phyloP scores from a whole-genome alignment of 2,329 filamentous ascomycete genomes.

The Ceratocystis diversiconidia region DNA sequence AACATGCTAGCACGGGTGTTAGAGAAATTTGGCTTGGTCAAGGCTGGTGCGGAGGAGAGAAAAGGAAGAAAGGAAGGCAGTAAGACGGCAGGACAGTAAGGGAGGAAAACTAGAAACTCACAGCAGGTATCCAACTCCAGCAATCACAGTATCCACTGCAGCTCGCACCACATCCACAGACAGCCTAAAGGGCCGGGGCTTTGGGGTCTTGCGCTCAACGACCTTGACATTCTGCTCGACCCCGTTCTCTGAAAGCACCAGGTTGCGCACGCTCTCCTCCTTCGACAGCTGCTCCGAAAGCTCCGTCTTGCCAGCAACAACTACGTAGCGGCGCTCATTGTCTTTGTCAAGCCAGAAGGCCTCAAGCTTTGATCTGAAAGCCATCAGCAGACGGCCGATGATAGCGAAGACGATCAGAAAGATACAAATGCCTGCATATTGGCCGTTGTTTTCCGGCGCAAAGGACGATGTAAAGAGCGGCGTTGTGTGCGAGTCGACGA shows the following conservation, averaged over 20 bases:
- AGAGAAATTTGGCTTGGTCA: conserved; percentile 1
- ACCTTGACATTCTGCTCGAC: conserved; percentile 69
- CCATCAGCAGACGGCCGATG: conserved; percentile 55
- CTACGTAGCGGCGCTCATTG: conserved; percentile 60
- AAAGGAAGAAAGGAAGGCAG: not conserved
- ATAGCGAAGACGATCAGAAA: conserved; percentile 69
- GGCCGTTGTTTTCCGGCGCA: conserved; percentile 54
- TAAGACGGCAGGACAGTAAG: not conserved
- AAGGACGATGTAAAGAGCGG: conserved; percentile 49
- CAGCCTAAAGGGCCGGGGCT: conserved; percentile 60
- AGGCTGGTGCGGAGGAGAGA: not conserved
- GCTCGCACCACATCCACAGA: conserved; percentile 66
- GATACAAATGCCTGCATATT: conserved; percentile 81
- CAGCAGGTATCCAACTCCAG: conserved; percentile 74
- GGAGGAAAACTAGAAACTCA: conserved; percentile 35
- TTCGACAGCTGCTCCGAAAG: conserved; percentile 44
- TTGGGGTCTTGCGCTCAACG: conserved; percentile 42
- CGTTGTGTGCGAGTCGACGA: conserved; percentile 42
- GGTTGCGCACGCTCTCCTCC: conserved; percentile 49
- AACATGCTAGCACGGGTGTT: conserved; percentile 53
- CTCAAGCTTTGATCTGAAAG: conserved; percentile 51
- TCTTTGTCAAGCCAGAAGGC: conserved; percentile 55
- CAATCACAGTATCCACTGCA: conserved; percentile 52
- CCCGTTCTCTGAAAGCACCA: conserved; percentile 58
- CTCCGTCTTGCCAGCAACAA: conserved; percentile 49